Base-by-base conservation (phyloP, 1,284 basidiomycete genomes). In the Irpex sp. region DNA sequence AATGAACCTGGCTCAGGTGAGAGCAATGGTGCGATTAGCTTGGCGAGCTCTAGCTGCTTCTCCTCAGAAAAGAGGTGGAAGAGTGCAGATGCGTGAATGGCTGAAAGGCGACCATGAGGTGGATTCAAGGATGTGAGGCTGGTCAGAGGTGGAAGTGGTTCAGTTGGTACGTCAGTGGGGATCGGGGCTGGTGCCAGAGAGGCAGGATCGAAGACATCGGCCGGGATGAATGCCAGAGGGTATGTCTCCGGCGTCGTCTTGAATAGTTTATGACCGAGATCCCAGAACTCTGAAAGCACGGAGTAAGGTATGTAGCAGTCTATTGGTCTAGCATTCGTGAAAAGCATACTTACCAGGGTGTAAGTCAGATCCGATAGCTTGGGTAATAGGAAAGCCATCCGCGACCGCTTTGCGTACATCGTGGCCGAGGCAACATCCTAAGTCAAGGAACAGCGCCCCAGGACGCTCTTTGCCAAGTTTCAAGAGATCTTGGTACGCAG, bases 51-150 rank as follows among this genome's bases (percentile, higher is more conserved):
- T 5, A 71, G 60, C 68, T 85, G 82, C 33, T 75, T 57, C 26
- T 76, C 76, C 65, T 83, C 76, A 54, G 73, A 66, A 70, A 84
- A 84, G 15, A 85, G 74, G 66, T 85, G 83, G 71, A 84, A 85
- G 68, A 84, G 78, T 0, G 77, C 69, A 7, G 79, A 79, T 3
- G 78, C 74, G 65, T 82, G 78, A 36, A 85, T 80, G 8, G 76
- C 79, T 6, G 81, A 78, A 37, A 81, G 69, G 59, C 78, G 76
- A 5, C 79, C 78, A 54, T 75, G 77, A 0, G 84, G 76, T 1
- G 78, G 76, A 21, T 73, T 81, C 43, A 84, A 73, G 6, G 73
- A 72, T 3, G 68, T 76, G 15, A 83, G 64, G 4, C 64, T 60
- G 11, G 66, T 65, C 1, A 83, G 70, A 13, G 78, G 76, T 51